A percentile compares a stretch with the other conserved stretches of the same genome.
Evolutionary conservation across 345 rosid genomes (phyloP).

Genomic region (Camelina hispida): DNA sequence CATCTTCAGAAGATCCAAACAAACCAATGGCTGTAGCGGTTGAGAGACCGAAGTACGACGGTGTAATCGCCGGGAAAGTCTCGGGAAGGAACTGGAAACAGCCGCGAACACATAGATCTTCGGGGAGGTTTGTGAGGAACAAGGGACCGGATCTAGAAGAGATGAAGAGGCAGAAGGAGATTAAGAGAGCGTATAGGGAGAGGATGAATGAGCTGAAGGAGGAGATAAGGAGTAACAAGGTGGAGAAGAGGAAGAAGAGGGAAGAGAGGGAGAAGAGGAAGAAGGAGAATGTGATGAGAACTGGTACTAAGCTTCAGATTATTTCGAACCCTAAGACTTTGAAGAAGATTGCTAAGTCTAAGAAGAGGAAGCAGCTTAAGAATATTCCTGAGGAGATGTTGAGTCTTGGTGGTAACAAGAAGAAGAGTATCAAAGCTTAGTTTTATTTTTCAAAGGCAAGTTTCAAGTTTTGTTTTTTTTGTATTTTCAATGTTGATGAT

Average conservation of each 20-base stretch:
- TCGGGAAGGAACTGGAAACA: conserved; percentile 90
- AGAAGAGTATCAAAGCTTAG: conserved; percentile 10
- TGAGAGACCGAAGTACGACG: conserved; percentile 80
- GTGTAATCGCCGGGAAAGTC: conserved; percentile 89
- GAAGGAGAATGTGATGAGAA: conserved; percentile 73
- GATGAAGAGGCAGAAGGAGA: conserved; percentile 70
- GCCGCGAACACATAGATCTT: conserved; percentile 67
- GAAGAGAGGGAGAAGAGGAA: conserved; percentile 95
- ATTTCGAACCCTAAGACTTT: conserved; percentile 83
- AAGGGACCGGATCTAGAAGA: conserved; percentile 62
- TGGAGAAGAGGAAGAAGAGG: conserved; percentile 78
- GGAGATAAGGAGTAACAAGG: conserved; percentile 77
- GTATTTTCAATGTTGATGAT: conserved; percentile 6
- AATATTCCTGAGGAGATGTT: conserved; percentile 69
- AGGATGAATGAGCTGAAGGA: conserved; percentile 81
- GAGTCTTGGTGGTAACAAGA: conserved; percentile 23
- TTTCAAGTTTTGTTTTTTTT: conserved; percentile 17
- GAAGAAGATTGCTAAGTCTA: conserved; percentile 77
- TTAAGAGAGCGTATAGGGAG: conserved; percentile 78
- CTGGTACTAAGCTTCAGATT: conserved; percentile 83
- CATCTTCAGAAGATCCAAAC: conserved; percentile 70
- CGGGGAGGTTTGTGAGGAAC: conserved; percentile 68
- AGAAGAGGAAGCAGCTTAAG: conserved; percentile 79
- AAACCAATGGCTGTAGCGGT: conserved; percentile 55
- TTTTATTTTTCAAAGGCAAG: conserved; percentile 11